phyloP scores from a whole-genome alignment of 495 filamentous ascomycete species.

The Neurospora sp. region DNA sequence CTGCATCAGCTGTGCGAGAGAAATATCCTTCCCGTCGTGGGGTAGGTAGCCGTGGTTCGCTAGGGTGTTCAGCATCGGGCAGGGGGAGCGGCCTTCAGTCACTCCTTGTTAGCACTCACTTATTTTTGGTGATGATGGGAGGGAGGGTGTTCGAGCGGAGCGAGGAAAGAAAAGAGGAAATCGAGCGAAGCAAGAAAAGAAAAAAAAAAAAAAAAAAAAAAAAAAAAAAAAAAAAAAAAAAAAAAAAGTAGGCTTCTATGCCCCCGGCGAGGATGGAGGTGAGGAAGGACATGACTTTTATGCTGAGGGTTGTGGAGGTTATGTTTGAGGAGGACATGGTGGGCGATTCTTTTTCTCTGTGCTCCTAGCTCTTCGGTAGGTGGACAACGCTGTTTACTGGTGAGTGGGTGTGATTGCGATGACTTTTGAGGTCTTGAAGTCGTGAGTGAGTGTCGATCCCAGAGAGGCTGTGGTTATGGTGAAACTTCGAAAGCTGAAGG shows the following conservation, averaged over 20 bases:
- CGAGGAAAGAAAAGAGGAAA: no score
- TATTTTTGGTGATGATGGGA: neutral
- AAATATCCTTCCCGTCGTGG: constrained; percentile 35
- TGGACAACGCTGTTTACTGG: neutral
- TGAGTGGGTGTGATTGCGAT: no score
- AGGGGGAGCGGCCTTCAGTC: constrained; percentile 23
- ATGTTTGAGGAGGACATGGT: neutral
- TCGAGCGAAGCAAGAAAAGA: no score
- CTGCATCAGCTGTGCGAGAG: constrained; percentile 14
- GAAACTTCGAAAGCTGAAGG: no score
- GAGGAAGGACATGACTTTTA: neutral
- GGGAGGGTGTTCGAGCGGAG: neutral
- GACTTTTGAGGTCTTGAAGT: no score
- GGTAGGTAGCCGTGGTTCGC: constrained; percentile 50
- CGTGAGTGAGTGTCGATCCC: no score
- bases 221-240: no score
- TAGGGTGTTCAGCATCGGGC: constrained; percentile 47
- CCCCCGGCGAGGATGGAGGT: neutral
- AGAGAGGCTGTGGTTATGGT: no score
- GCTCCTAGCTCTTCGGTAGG: no score
- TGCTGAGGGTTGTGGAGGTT: neutral
- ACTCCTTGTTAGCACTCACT: neutral
- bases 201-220: neutral
- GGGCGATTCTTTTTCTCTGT: neutral
- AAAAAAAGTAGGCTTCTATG: neutral